These are phyloP conservation scores for Hypoxylon cercidicola DNA, from an alignment of 495 filamentous ascomycete species.

Conservation along the genomic window DNA sequence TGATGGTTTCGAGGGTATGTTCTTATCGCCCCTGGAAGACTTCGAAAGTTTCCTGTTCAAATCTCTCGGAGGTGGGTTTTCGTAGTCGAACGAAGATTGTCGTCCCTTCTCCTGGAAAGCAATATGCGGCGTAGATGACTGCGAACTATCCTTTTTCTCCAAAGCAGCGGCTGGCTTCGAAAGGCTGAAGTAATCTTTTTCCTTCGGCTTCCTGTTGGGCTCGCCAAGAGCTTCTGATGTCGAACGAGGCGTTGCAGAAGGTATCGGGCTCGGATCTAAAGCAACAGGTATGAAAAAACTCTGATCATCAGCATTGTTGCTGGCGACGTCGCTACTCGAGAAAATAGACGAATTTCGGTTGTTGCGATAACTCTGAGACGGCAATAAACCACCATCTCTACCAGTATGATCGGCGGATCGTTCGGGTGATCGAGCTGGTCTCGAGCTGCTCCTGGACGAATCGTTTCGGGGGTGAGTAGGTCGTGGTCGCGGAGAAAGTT, in stretches of 20 bases:
- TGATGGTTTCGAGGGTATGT: constrained; percentile 51
- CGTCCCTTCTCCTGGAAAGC: constrained; percentile 89
- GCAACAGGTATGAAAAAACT: constrained; percentile 91
- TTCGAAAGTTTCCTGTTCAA: constrained; percentile 58
- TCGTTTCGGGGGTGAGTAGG: constrained; percentile 59
- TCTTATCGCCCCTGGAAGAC: constrained; percentile 50
- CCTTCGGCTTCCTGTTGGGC: constrained; percentile 54
- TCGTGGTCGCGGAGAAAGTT: constrained; percentile 73
- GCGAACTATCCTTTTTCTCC: constrained; percentile 54
- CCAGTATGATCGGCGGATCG: constrained; percentile 47
- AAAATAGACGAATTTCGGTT: constrained; percentile 77
- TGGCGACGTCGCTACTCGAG: constrained; percentile 62
- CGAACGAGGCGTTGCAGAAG: constrained; percentile 69
- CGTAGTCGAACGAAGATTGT: constrained; percentile 65
- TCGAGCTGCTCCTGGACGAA: constrained; percentile 61
- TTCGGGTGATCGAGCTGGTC: constrained; percentile 61
- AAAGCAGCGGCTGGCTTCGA: constrained; percentile 42
- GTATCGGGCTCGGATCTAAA: constrained; percentile 81
- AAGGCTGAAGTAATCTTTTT: constrained; percentile 64
- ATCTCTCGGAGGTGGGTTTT: constrained; percentile 54
- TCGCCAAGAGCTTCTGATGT: constrained; percentile 58
- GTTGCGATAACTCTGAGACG: constrained; percentile 79
- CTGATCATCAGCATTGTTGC: constrained; percentile 67
- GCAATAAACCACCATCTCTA: constrained; percentile 70
- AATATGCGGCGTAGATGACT: constrained; percentile 80